A percentile compares a stretch with the other conserved stretches of the same genome.
phyloP scores from a whole-genome alignment of 108 stramenopile species.

The Mediolabrus comicus region DNA sequence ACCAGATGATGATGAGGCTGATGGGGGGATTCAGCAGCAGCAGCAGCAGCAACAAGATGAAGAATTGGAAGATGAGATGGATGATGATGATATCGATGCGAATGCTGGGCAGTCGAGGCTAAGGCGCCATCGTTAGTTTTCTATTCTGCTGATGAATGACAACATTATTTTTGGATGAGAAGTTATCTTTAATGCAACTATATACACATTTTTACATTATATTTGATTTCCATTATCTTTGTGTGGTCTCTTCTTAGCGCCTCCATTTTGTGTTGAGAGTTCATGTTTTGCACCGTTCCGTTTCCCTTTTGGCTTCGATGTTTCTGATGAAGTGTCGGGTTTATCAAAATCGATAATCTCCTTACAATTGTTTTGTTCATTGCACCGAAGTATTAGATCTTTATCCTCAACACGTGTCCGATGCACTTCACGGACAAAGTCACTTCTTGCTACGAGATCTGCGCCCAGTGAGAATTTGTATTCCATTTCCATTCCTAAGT shows the following conservation, averaged over 20 bases:
- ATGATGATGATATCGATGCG: background rate
- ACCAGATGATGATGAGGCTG: slow-evolving; percentile 18
- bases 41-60: background rate
- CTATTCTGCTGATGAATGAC: background rate
- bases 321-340: background rate
- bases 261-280: background rate
- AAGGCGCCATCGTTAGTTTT: slow-evolving; percentile 30
- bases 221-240: background rate
- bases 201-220: background rate
- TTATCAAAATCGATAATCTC: slow-evolving; percentile 24
- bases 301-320: background rate
- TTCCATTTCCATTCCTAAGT: slow-evolving; percentile 4
- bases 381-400: slow-evolving; percentile 11
- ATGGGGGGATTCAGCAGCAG: background rate
- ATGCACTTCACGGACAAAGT: slow-evolving; percentile 33
- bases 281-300: background rate
- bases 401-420: slow-evolving; percentile 20
- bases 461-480: background rate
- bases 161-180: background rate
- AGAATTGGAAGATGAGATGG: background rate
- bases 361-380: slow-evolving; percentile 21
- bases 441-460: background rate
- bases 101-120: slow-evolving; percentile 28
- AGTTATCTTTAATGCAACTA: too few relatives aligned
- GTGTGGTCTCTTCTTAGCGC: background rate